phyloP scores from a whole-genome alignment of 202 grass and related monocot genomes.

The Dendrocalamus latiflorus region DNA sequence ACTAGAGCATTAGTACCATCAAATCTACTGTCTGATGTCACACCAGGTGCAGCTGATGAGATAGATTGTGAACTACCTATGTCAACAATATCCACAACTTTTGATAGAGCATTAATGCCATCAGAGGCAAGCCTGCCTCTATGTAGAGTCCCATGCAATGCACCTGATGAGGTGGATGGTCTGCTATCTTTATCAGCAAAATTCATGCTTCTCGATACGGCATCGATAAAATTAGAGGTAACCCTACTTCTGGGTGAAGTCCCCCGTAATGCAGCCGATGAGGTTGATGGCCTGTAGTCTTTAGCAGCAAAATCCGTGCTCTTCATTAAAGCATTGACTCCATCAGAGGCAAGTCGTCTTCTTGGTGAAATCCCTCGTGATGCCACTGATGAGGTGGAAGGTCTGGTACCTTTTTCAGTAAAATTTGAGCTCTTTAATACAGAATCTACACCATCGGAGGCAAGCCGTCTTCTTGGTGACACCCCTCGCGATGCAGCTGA shows the following conservation, averaged over 20 bases:
- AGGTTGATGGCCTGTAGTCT: constrained; percentile 29
- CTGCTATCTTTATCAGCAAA: constrained; percentile 26
- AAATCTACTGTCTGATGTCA: constrained; percentile 32
- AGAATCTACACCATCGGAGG: constrained; percentile 28
- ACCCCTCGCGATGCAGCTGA: constrained; percentile 24
- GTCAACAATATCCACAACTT: constrained; percentile 14
- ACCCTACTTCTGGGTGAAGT: constrained; percentile 43
- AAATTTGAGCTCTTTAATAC: constrained; percentile 54
- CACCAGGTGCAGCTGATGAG: constrained; percentile 25
- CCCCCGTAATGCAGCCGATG: constrained; percentile 32
- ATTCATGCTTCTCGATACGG: constrained; percentile 30
- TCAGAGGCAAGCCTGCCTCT: constrained; percentile 18
- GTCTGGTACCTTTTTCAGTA: constrained; percentile 45
- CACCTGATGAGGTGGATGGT: constrained; percentile 22
- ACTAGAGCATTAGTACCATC: constrained; percentile 7
- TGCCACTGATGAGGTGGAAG: constrained; percentile 31
- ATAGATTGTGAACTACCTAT: constrained; percentile 10
- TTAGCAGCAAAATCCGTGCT: constrained; percentile 38
- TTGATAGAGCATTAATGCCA: not conserved
- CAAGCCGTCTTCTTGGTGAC: constrained; percentile 51
- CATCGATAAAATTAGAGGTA: constrained; percentile 18
- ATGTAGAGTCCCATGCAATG: constrained; percentile 16
- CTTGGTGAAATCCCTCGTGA: constrained; percentile 63
- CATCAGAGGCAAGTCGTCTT: constrained; percentile 27
- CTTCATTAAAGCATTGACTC: constrained; percentile 20